Percentiles rank a stretch among this genome's conserved stretches.
phyloP scores from a whole-genome alignment of 805 yeast species.

The Monosporozyma solicola region DNA sequence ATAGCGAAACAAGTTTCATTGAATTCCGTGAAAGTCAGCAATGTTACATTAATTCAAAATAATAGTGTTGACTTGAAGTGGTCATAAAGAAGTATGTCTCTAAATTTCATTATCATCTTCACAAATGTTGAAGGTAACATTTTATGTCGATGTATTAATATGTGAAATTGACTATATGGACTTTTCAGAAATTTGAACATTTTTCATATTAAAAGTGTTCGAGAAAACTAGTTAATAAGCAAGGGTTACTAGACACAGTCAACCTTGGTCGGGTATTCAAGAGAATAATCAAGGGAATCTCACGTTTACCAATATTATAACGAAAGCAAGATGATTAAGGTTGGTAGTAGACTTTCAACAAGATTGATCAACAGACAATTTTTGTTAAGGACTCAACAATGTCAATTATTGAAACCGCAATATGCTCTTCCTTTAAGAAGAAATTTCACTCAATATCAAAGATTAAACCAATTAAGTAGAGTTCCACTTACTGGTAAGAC shows the following conservation, averaged over 20 bases:
- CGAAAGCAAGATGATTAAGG: background rate
- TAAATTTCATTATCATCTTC: too few species aligned
- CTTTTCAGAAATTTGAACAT: background rate
- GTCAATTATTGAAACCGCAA: background rate
- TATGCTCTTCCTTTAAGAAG: background rate
- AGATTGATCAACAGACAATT: background rate
- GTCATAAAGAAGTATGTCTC: too few species aligned
- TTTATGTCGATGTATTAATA: too few species aligned
- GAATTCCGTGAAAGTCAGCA: too few species aligned
- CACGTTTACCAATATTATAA: background rate
- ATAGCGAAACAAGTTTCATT: background rate
- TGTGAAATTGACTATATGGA: background rate
- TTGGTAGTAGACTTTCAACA: background rate
- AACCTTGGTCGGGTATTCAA: too few species aligned
- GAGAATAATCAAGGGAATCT: background rate
- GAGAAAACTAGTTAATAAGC: background rate
- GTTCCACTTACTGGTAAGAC: conserved; percentile 53
- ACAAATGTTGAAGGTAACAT: background rate
- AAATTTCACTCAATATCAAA: background rate
- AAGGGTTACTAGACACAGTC: background rate
- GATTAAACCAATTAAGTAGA: conserved; percentile 52
- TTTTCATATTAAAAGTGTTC: background rate
- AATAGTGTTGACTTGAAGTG: too few species aligned
- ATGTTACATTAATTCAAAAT: too few species aligned
- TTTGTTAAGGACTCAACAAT: background rate